Conservation (phyloP, 2,329 filamentous ascomycete genomes). For the Ambrosiella cleistominuta region DNA sequence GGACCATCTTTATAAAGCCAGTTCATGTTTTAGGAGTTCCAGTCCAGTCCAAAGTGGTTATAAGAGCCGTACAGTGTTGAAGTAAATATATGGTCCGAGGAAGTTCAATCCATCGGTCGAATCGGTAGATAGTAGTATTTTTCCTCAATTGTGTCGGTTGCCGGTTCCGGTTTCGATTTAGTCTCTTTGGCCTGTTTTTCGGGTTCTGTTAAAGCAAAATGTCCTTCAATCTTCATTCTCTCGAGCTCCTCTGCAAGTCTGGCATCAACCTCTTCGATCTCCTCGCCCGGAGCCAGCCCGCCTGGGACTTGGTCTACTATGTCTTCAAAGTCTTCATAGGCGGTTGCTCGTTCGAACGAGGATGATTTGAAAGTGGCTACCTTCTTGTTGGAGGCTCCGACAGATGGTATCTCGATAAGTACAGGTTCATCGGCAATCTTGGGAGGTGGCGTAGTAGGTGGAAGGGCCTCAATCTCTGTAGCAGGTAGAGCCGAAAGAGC, state of each 20-base stretch:
- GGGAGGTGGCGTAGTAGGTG: neutral
- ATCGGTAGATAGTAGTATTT: neutral
- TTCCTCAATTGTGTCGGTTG: neutral
- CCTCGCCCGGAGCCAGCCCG: neutral
- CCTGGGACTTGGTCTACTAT: neutral
- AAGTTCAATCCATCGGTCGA: neutral
- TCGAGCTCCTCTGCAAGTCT: neutral
- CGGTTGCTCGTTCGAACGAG: neutral
- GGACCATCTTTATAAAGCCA: too few relatives aligned
- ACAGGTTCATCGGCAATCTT: neutral
- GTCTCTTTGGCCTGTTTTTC: neutral
- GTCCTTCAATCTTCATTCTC: neutral
- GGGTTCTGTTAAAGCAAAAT: neutral
- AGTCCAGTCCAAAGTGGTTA: too few relatives aligned
- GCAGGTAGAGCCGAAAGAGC: neutral
- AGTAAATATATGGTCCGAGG: neutral
- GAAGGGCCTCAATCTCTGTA: neutral
- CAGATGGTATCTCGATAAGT: neutral
- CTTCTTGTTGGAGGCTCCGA: neutral
- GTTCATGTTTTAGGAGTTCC: too few relatives aligned
- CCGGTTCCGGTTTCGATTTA: neutral
- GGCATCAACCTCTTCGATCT: neutral
- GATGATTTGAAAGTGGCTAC: neutral
- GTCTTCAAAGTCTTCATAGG: neutral
- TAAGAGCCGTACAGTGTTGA: neutral